Evolutionary conservation across 2,329 filamentous ascomycete genomes (phyloP).

Genomic region (Zarea fungicola): DNA sequence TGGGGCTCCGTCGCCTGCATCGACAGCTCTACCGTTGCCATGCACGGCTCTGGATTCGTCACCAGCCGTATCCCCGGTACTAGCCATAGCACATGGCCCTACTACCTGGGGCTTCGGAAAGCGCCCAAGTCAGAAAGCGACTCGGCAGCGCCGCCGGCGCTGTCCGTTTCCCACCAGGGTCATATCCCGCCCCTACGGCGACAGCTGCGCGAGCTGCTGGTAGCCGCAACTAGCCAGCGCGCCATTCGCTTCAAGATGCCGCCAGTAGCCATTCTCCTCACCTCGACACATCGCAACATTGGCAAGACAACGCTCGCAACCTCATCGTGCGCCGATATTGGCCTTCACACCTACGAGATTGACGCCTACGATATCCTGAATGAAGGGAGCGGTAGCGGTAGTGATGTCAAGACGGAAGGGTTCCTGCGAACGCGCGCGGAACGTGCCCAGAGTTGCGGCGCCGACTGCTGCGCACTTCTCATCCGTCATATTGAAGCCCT

Average conservation of each 20-base stretch:
- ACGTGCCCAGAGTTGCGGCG: slow-evolving; percentile 79
- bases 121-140: slow-evolving; percentile 45
- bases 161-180: slow-evolving; percentile 41
- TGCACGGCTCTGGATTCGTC: slow-evolving; percentile 87
- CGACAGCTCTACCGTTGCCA: slow-evolving; percentile 78
- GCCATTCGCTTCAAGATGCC: slow-evolving; percentile 85
- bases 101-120: slow-evolving; percentile 76
- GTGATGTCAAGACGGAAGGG: slow-evolving; percentile 91
- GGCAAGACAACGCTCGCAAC: slow-evolving; percentile 79
- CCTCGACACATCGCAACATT: slow-evolving; percentile 88
- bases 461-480: slow-evolving; percentile 77
- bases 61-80: slow-evolving; percentile 74
- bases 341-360: slow-evolving; percentile 81
- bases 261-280: slow-evolving; percentile 79
- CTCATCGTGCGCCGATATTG: slow-evolving; percentile 79
- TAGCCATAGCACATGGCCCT: slow-evolving; percentile 76
- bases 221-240: slow-evolving; percentile 80
- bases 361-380: slow-evolving; percentile 92
- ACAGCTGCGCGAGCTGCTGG: slow-evolving; percentile 76
- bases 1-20: slow-evolving; percentile 88
- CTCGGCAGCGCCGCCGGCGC: slow-evolving; percentile 30
- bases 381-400: slow-evolving; percentile 75
- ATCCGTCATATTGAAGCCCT: slow-evolving; percentile 86
- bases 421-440: slow-evolving; percentile 84
- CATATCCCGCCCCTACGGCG: slow-evolving; percentile 59